Percentiles rank a stretch among this genome's conserved stretches.
These are phyloP conservation scores for Orobanche coerulescens DNA, from an alignment of 257 asterid species.

Conservation along the genomic window DNA sequence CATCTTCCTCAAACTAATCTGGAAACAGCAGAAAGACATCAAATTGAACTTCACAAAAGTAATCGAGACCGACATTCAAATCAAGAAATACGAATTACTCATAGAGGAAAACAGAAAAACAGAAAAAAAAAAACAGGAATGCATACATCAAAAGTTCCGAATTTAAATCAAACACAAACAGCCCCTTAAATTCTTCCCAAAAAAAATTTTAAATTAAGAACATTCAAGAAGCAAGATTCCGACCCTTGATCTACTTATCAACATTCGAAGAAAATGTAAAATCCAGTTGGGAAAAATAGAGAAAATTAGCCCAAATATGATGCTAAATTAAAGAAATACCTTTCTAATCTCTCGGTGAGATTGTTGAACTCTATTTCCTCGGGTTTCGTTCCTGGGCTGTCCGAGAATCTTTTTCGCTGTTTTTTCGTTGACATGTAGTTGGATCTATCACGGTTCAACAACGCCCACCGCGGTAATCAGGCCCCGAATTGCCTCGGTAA, in stretches of 20 bases:
- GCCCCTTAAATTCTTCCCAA: neutral
- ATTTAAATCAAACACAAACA: slow-evolving; percentile 5
- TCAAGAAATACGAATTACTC: neutral
- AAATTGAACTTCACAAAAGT: neutral
- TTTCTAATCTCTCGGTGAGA: neutral
- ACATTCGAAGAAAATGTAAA: slow-evolving; percentile 7
- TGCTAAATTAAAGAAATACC: slow-evolving; percentile 22
- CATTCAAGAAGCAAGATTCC: slow-evolving; percentile 18
- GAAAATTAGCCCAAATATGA: neutral
- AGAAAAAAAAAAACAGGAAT: neutral
- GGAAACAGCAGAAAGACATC: neutral
- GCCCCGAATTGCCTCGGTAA: too few species aligned
- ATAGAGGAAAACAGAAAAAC: neutral
- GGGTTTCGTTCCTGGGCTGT: slow-evolving; percentile 14
- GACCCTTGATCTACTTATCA: slow-evolving; percentile 17
- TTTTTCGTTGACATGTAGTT: neutral
- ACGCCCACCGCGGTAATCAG: too few species aligned
- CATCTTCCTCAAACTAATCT: too few species aligned
- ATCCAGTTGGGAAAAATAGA: neutral
- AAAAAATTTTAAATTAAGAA: neutral
- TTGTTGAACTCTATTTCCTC: neutral
- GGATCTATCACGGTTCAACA: too few species aligned
- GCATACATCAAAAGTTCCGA: neutral
- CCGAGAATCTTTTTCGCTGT: neutral
- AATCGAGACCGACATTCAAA: neutral